Percentiles rank a stretch among this genome's conserved stretches.
Conservation (phyloP, 495 filamentous ascomycete genomes). For the Penicillium crystallinum region DNA sequence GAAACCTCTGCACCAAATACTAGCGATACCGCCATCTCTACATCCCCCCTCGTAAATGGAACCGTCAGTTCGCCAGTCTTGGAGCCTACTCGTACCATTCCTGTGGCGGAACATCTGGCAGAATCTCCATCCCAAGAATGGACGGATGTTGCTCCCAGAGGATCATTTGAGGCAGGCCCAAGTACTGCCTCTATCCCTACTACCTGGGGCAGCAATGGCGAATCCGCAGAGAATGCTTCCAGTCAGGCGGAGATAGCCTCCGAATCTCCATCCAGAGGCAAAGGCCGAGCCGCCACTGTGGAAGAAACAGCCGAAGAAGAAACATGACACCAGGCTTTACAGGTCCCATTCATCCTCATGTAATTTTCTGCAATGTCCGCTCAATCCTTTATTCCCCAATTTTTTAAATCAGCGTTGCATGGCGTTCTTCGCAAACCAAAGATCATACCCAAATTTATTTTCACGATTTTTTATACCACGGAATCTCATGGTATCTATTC, state of each 20-base stretch:
- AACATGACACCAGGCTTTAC: constrained; percentile 5
- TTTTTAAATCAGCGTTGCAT: constrained; percentile 25
- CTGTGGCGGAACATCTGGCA: constrained; percentile 13
- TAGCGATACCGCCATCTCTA: neutral
- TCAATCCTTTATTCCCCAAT: constrained; percentile 6
- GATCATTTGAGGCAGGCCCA: constrained; percentile 11
- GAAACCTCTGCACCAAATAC: neutral
- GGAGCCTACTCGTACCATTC: constrained; percentile 5
- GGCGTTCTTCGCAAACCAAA: constrained; percentile 27
- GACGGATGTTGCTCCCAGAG: constrained; percentile 30
- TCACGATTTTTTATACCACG: constrained; percentile 8
- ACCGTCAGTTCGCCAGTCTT: neutral
- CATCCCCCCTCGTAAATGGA: constrained; percentile 13
- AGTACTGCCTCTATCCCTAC: constrained; percentile 9
- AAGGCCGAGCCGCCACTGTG: constrained; percentile 43
- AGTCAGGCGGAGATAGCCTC: neutral
- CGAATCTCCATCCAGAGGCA: constrained; percentile 36
- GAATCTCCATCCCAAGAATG: constrained; percentile 35
- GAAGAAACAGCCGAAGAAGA: constrained; percentile 46
- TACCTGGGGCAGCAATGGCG: constrained; percentile 12
- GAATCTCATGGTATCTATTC: constrained; percentile 2
- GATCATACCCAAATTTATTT: constrained; percentile 29
- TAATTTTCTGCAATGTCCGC: neutral
- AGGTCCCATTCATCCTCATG: constrained; percentile 5
- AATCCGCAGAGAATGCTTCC: neutral